phyloP scores from a whole-genome alignment of 441 rosid genomes.

The Dalechampia spathulata region DNA sequence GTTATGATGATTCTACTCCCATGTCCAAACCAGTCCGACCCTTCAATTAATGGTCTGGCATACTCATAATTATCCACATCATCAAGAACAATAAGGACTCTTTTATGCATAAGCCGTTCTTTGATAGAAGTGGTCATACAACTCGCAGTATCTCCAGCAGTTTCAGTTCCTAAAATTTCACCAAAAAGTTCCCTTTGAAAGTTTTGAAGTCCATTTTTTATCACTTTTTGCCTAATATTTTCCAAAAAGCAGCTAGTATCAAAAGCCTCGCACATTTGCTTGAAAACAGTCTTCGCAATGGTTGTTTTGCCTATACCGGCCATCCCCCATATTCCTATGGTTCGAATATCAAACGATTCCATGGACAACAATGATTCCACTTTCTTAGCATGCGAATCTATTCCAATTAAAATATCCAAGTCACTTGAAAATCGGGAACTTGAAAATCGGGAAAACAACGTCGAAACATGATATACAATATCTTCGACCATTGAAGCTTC shows the following conservation, averaged over 20 bases:
- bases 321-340: background rate
- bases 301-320: background rate
- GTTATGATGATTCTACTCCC: slow-evolving; percentile 9
- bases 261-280: background rate
- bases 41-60: background rate
- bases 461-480: no score
- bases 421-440: no score
- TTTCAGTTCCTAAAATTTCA: background rate
- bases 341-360: background rate
- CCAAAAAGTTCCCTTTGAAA: background rate
- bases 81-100: slow-evolving; percentile 8
- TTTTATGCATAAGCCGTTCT: background rate
- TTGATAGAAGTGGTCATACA: background rate
- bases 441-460: no score
- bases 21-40: background rate
- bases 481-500: no score
- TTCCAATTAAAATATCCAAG: background rate
- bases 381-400: background rate
- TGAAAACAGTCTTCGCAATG: background rate
- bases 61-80: background rate
- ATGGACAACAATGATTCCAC: background rate
- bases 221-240: background rate
- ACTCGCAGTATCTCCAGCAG: background rate
- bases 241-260: background rate
- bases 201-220: no score